Evolutionary conservation across 805 yeast genomes (phyloP).

Genomic region (Yarrowia sp.): DNA sequence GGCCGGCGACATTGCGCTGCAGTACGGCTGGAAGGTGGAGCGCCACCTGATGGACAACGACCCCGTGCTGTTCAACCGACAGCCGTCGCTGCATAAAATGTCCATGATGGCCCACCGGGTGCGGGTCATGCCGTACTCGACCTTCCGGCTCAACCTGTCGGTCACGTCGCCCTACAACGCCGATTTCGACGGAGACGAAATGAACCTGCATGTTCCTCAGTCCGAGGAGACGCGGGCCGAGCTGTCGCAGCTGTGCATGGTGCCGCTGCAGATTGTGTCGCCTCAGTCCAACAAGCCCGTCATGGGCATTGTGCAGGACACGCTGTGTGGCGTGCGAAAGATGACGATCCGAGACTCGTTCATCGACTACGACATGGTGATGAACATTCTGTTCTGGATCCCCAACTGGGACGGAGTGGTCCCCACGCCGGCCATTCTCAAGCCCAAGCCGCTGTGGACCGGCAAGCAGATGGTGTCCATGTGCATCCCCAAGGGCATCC

Average conservation of each 20-base stretch:
- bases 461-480: slow-evolving; percentile 94
- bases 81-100: slow-evolving; percentile 98
- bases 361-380: slow-evolving; percentile 89
- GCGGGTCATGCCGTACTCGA: slow-evolving; percentile 97
- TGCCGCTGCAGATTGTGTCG: slow-evolving; percentile 95
- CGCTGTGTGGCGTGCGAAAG: slow-evolving; percentile 95
- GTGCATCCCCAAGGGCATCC: slow-evolving; percentile 96
- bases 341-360: slow-evolving; percentile 91
- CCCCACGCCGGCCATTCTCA: slow-evolving; percentile 91
- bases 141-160: slow-evolving; percentile 93
- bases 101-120: slow-evolving; percentile 99
- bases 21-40: slow-evolving; percentile 99
- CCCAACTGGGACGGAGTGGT: slow-evolving; percentile 99
- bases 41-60: slow-evolving; percentile 98
- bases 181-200: slow-evolving; percentile 99
- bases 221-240: slow-evolving; percentile 98
- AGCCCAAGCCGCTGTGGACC: slow-evolving; percentile 96
- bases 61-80: slow-evolving; percentile 98
- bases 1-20: slow-evolving; percentile 97
- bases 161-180: slow-evolving; percentile 99
- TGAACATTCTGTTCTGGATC: slow-evolving; percentile 97
- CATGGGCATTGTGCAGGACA: slow-evolving; percentile 99
- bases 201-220: slow-evolving; percentile 99
- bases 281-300: slow-evolving; percentile 99
- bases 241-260: slow-evolving; percentile 92